phyloP scores from a whole-genome alignment of 1,139 yeast genomes.

The Suhomyces chickasaworum region DNA sequence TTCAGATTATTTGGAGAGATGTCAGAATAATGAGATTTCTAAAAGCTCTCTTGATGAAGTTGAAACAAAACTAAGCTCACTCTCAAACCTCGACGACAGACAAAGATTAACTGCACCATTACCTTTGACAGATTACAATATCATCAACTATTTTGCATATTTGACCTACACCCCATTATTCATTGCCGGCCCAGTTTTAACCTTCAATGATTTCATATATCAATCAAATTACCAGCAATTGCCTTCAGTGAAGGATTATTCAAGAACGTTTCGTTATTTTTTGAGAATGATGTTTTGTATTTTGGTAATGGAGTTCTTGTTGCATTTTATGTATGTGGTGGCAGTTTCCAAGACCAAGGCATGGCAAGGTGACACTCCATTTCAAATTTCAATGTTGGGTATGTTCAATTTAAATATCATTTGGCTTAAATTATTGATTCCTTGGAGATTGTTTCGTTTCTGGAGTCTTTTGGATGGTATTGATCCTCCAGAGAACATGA shows the following conservation, averaged over 20 bases:
- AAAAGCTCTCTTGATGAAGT: constrained; percentile 7
- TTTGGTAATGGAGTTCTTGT: constrained; percentile 80
- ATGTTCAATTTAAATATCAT: constrained; percentile 84
- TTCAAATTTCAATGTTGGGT: constrained; percentile 94
- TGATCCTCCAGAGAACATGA: constrained; percentile 98
- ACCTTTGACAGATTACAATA: constrained; percentile 58
- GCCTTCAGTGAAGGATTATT: constrained; percentile 52
- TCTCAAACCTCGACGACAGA: constrained; percentile 52
- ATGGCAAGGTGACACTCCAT: constrained; percentile 88
- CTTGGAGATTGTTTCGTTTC: constrained; percentile 93
- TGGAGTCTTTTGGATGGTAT: constrained; percentile 92
- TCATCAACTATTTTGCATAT: constrained; percentile 71
- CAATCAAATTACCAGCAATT: constrained; percentile 55
- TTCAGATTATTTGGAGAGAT: constrained; percentile 66
- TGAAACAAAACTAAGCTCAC: constrained; percentile 13
- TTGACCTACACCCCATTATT: constrained; percentile 83
- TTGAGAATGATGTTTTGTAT: constrained; percentile 71
- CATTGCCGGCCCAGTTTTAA: constrained; percentile 92
- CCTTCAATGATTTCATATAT: constrained; percentile 86
- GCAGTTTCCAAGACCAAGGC: constrained; percentile 89
- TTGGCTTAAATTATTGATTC: constrained; percentile 89
- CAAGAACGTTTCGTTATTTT: constrained; percentile 62
- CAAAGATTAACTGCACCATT: constrained; percentile 70
- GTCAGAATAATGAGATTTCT: constrained; percentile 11
- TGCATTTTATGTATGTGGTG: constrained; percentile 89